phyloP scores from a whole-genome alignment of 495 filamentous ascomycete species.

The Neurospora tetrasperma region DNA sequence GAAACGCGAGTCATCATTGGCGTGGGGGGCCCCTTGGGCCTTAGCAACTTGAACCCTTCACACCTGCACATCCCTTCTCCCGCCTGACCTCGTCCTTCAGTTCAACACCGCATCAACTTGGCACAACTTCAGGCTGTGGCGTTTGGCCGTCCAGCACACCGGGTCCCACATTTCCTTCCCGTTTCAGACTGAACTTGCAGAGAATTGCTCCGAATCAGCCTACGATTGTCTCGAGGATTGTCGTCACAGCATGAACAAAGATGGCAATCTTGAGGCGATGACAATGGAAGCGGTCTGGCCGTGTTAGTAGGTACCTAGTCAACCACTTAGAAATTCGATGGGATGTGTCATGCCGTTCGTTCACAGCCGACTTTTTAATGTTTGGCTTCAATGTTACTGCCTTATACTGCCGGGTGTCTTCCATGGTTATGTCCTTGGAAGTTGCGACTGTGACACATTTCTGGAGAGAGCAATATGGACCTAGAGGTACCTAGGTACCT shows the following conservation, averaged over 20 bases:
- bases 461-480: not conserved
- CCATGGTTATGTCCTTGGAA: no score
- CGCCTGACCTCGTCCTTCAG: not conserved
- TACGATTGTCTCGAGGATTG: not conserved
- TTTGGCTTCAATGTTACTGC: not conserved
- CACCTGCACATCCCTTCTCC: not conserved
- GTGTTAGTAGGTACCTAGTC: not conserved
- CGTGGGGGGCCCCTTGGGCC: not conserved
- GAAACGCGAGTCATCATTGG: not conserved
- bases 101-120: not conserved
- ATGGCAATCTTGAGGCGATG: not conserved
- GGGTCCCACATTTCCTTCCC: not conserved
- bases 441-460: not conserved
- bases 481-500: no score
- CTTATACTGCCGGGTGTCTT: not conserved
- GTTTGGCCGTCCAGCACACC: not conserved
- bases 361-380: not conserved
- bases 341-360: not conserved
- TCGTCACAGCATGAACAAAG: not conserved
- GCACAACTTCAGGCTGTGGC: not conserved
- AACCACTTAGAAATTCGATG: not conserved
- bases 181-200: not conserved
- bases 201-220: not conserved
- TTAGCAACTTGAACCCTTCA: not conserved
- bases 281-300: not conserved